Conservation (phyloP, 345 rosid genomes). For the Geranium rotundifolium region DNA sequence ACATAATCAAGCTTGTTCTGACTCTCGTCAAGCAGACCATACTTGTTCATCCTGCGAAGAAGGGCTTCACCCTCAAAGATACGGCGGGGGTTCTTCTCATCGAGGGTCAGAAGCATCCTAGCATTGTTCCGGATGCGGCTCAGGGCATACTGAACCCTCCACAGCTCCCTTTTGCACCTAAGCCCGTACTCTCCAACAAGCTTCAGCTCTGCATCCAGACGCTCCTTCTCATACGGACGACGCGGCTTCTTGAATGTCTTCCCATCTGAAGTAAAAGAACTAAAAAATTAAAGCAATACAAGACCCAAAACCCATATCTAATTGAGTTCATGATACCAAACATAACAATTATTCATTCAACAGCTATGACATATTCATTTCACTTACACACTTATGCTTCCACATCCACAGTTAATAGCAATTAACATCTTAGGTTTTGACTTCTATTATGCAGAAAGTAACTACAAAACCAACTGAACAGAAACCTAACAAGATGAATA, state of each 20-base stretch:
- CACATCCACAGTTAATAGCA: too few species aligned
- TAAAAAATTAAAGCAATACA: not conserved
- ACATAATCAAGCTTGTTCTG: conserved; percentile 75
- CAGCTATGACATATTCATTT: too few species aligned
- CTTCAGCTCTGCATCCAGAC: conserved; percentile 56
- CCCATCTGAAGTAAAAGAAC: conserved; percentile 26
- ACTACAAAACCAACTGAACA: too few species aligned
- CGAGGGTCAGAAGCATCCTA: conserved; percentile 39
- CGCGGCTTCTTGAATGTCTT: conserved; percentile 55
- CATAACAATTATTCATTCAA: too few species aligned
- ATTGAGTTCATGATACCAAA: too few species aligned
- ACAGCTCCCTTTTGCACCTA: conserved; percentile 52
- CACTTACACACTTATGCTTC: too few species aligned
- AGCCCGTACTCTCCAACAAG: conserved; percentile 60
- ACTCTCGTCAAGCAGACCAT: conserved; percentile 53
- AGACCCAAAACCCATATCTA: too few species aligned
- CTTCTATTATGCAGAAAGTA: too few species aligned
- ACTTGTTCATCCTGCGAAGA: conserved; percentile 47
- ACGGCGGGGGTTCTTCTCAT: too few species aligned
- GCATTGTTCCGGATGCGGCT: conserved; percentile 59
- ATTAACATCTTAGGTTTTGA: too few species aligned
- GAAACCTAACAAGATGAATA: too few species aligned
- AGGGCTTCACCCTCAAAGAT: conserved; percentile 62
- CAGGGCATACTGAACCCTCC: conserved; percentile 53
- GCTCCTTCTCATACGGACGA: conserved; percentile 59